These are phyloP conservation scores for Wickerhamiella qilinensis DNA, from an alignment of 805 yeast species.

Conservation along the genomic window DNA sequence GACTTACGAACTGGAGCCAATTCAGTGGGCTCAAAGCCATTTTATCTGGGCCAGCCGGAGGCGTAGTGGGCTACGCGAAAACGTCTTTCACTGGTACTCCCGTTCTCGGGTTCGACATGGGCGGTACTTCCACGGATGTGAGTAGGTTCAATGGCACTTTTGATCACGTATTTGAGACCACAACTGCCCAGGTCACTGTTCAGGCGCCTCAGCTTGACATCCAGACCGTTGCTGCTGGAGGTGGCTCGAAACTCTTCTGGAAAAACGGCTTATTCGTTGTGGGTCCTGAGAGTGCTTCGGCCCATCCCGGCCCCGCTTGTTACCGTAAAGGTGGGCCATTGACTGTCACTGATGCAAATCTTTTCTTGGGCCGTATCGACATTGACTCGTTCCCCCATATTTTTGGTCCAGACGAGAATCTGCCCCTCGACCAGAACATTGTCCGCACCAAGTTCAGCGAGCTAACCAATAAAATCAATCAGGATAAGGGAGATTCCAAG, in stretches of 20 bases:
- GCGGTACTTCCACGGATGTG: slow-evolving; percentile 82
- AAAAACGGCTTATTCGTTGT: slow-evolving; percentile 60
- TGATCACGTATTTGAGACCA: slow-evolving; percentile 69
- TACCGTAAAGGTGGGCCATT: slow-evolving; percentile 73
- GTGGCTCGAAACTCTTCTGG: slow-evolving; percentile 55
- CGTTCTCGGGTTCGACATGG: slow-evolving; percentile 75
- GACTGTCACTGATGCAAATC: slow-evolving; percentile 74
- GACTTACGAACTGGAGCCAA: slow-evolving; percentile 65
- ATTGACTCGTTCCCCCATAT: slow-evolving; percentile 68
- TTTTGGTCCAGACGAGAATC: slow-evolving; percentile 67
- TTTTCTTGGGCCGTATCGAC: slow-evolving; percentile 52
- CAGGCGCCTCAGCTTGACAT: slow-evolving; percentile 76
- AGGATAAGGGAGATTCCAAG: slow-evolving; percentile 24
- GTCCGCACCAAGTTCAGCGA: slow-evolving; percentile 34
- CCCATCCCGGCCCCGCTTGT: slow-evolving; percentile 84
- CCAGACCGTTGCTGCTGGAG: slow-evolving; percentile 75
- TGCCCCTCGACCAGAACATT: slow-evolving; percentile 43
- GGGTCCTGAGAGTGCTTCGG: slow-evolving; percentile 77
- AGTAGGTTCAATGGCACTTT: slow-evolving; percentile 53
- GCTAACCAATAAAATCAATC: slow-evolving; percentile 42
- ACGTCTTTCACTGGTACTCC: slow-evolving; percentile 51
- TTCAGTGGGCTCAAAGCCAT: slow-evolving; percentile 84
- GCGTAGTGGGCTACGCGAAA: slow-evolving; percentile 82
- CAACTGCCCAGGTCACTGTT: slow-evolving; percentile 68
- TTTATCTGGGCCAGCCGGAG: slow-evolving; percentile 95